A percentile compares a stretch with the other conserved stretches of the same genome.
Conservation (phyloP, 2,329 filamentous ascomycete species). For the Dothideomycetidae sp. region DNA sequence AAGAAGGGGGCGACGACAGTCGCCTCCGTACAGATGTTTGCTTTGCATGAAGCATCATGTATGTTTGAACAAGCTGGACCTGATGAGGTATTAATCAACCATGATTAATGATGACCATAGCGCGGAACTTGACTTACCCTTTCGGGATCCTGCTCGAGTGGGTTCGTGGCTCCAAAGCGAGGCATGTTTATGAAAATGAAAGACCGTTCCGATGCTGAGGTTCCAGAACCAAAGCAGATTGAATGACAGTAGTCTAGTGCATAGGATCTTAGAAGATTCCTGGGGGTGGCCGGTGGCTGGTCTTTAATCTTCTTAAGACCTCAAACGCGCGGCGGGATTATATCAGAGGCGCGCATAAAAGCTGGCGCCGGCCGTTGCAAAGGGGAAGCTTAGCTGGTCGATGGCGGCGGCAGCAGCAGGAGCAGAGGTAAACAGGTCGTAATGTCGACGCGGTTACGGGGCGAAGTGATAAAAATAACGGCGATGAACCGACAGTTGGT, state of each 20-base stretch:
- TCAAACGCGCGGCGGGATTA: no score
- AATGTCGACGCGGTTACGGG: no score
- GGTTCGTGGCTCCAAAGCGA: constrained; percentile 7
- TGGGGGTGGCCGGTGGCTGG: no score
- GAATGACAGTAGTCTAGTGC: no score
- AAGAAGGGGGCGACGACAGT: constrained; percentile 23
- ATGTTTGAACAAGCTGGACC: constrained; percentile 22
- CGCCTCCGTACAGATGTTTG: constrained; percentile 27
- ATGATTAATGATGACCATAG: no score
- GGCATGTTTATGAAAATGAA: constrained; percentile 2
- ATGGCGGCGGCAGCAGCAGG: neutral
- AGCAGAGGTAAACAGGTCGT: no score
- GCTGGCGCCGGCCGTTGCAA: constrained; percentile 2
- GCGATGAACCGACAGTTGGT: neutral
- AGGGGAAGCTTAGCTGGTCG: constrained; percentile 5
- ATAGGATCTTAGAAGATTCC: no score
- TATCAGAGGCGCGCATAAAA: neutral
- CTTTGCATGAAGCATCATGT: constrained; percentile 27
- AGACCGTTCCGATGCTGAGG: no score
- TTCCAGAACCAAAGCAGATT: no score
- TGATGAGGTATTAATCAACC: constrained; percentile 4
- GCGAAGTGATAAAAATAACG: no score
- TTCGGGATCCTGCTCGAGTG: constrained; percentile 7
- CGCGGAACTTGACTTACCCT: constrained; percentile 8
- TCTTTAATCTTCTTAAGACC: no score